Base-by-base conservation (phyloP, 768 basidiomycete genomes). In the Peribolospora kevripleyi region DNA sequence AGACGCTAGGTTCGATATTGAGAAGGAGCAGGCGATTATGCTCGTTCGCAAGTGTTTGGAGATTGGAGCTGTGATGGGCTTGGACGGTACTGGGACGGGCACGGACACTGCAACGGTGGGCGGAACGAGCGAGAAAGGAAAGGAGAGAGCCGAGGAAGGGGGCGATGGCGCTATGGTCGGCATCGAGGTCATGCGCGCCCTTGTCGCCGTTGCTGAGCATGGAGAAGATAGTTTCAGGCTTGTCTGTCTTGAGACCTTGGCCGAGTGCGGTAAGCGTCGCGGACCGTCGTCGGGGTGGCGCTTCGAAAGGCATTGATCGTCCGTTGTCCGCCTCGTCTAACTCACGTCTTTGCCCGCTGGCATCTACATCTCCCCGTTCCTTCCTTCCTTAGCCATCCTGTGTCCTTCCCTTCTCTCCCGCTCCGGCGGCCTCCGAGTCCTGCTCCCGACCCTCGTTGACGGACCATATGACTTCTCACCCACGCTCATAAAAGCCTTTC, bases 121-220 rank as follows among this genome's bases (percentile, higher is more conserved):
- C 64, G 63, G 10, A 62, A 71, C 7, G 73, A 11, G 43, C 13
- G 41, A 13, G 51, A 37, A 36, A 50, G 41, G 49, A 13, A 50
- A 52, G 11, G 36, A 10, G 13, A 11, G 50, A 6, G 50, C 25
- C 25, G 50, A 51, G 50, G n/a, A 37, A 14, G 41, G 25, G 45
- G 41, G 40, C 41, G 37, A 52, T 52, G 5, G 51, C 41, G 45
- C 51, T 52, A 52, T 87, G 51, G 45, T 63, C 36, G 80, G 82
- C 6, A 78, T 83, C 61, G 70, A 78, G 39, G 75, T 87, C 52
- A 76, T 95, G 70, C 77, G 93, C 41, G 83, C 85, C 8, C 69
- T 97, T n/a, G 77, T 95, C 46, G 84, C 90, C 7, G 77, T 93
- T 9, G 87, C 90, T 0, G 93, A 98, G 65, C 82, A 86, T 55